phyloP scores from a whole-genome alignment of 2,329 filamentous ascomycete genomes.

The Colletotrichum siamense region DNA sequence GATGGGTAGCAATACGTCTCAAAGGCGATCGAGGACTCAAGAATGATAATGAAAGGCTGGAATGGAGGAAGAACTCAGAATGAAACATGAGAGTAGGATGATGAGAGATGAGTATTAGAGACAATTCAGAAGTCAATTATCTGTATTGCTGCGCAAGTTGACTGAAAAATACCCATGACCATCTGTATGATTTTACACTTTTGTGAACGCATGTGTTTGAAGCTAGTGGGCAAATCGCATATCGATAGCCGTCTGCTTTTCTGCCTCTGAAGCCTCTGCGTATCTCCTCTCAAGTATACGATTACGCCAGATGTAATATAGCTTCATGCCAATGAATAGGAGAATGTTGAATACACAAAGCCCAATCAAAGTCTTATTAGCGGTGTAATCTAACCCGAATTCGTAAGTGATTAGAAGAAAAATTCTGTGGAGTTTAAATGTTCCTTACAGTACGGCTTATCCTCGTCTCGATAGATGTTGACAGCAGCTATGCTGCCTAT shows the following conservation, averaged over 20 bases:
- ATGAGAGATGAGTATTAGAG: not conserved
- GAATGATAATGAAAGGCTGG: not conserved
- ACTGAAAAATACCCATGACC: not conserved
- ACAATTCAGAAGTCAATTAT: not conserved
- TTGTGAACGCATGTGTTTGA: too few species aligned
- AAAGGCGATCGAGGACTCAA: not conserved
- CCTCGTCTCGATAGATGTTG: slow-evolving; percentile 57
- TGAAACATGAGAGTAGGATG: not conserved
- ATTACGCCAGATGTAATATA: slow-evolving; percentile 37
- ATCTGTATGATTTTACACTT: not conserved
- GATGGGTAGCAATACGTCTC: not conserved
- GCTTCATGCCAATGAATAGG: slow-evolving; percentile 43
- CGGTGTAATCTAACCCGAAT: not conserved
- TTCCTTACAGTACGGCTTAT: slow-evolving; percentile 42
- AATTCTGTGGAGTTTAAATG: fast-evolving
- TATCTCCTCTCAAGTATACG: not conserved
- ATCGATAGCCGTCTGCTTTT: not conserved
- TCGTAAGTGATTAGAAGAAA: not conserved
- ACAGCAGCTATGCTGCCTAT: slow-evolving; percentile 47
- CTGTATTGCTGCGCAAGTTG: too few species aligned
- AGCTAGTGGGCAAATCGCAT: not conserved
- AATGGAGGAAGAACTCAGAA: not conserved
- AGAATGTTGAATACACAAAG: slow-evolving; percentile 21
- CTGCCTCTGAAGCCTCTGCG: not conserved
- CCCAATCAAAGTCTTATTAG: not conserved